Conservation (phyloP, 208 protist species). For the Leishmania martiniquensis region DNA sequence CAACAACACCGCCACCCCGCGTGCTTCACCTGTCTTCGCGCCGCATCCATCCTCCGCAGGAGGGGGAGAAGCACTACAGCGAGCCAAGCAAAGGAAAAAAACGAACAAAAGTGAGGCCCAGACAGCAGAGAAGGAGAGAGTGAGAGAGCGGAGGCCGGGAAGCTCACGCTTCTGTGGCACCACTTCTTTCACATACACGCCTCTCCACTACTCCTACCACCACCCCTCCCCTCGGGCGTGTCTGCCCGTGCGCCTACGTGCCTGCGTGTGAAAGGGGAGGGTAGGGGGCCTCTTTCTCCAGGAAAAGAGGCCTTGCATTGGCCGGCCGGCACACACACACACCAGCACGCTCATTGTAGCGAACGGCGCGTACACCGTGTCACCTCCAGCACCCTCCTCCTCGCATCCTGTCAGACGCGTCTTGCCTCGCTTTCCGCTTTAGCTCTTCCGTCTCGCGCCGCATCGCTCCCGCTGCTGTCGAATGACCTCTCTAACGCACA, state of each 20-base stretch:
- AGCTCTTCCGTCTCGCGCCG: background rate
- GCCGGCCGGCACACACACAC: background rate
- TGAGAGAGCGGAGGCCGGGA: background rate
- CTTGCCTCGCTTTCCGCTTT: background rate
- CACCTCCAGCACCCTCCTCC: background rate
- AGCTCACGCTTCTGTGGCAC: too few species aligned
- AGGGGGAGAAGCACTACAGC: background rate
- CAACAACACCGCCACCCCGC: too few species aligned
- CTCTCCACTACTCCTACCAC: background rate
- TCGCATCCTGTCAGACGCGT: background rate
- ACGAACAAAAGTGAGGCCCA: background rate
- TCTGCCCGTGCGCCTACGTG: background rate
- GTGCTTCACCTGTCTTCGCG: background rate
- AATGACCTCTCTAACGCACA: conserved; percentile 17
- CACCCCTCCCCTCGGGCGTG: background rate
- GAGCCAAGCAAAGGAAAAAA: too few species aligned
- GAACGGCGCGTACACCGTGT: background rate
- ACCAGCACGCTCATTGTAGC: background rate
- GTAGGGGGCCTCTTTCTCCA: background rate
- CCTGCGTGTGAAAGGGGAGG: background rate
- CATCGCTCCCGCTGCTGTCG: background rate
- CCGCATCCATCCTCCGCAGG: background rate
- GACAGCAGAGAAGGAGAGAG: background rate
- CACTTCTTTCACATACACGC: background rate
- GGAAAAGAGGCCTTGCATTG: background rate